Conservation (phyloP, 495 filamentous ascomycete species). For the Penicillium fimorum region DNA sequence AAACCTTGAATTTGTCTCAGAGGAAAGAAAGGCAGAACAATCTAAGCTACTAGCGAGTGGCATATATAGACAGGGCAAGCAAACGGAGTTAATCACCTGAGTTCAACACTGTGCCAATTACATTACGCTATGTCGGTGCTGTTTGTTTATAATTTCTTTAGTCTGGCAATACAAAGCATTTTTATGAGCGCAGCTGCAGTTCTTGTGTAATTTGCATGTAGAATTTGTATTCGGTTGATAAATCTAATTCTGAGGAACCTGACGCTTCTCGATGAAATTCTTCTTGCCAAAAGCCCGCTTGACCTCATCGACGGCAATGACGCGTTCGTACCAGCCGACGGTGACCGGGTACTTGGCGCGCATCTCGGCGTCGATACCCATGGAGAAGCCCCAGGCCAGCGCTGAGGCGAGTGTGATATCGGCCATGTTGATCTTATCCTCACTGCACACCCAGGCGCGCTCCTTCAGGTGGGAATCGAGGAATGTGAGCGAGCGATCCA, state of each 20-base stretch:
- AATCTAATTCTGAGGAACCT: slow-evolving; percentile 8
- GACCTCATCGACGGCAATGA: slow-evolving; percentile 45
- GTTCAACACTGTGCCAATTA: too few species aligned
- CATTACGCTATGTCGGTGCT: too few species aligned
- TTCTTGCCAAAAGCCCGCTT: slow-evolving; percentile 50
- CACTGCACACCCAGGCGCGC: slow-evolving; percentile 40
- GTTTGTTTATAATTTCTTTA: too few species aligned
- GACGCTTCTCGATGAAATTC: slow-evolving; percentile 43
- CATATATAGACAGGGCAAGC: too few species aligned
- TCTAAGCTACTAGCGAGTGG: too few species aligned
- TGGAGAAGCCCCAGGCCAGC: slow-evolving; percentile 39
- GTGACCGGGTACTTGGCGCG: slow-evolving; percentile 43
- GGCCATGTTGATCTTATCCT: slow-evolving; percentile 51
- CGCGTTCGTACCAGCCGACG: slow-evolving; percentile 44
- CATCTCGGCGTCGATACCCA: slow-evolving; percentile 52
- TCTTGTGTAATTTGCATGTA: too few species aligned
- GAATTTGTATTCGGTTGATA: too few species aligned
- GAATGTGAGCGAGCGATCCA: slow-evolving; percentile 36
- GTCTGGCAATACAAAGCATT: too few species aligned
- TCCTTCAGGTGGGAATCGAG: slow-evolving; percentile 42
- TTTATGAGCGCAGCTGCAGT: too few species aligned
- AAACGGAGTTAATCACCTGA: too few species aligned
- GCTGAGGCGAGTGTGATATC: slow-evolving; percentile 49
- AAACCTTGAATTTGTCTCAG: too few species aligned
- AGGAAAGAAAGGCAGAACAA: too few species aligned